Evolutionary conservation across 2,329 filamentous ascomycete genomes (phyloP).

Genomic region (Fusarium sp.): DNA sequence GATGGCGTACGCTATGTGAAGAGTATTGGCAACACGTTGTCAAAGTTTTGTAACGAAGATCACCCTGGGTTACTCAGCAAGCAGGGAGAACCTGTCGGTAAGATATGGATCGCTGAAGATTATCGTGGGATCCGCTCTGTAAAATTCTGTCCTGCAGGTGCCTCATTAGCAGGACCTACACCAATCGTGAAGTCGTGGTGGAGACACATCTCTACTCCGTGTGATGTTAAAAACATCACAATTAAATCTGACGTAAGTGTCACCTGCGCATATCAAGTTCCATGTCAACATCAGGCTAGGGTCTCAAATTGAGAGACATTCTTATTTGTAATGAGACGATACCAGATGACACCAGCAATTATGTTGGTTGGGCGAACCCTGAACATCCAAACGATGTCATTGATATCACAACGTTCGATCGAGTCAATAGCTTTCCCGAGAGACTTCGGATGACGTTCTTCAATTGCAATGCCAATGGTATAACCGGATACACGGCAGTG

Average conservation of each 20-base stretch:
- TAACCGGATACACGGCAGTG: constrained; percentile 15
- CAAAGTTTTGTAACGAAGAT: neutral
- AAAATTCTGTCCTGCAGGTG: neutral
- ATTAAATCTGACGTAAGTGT: constrained; percentile 3
- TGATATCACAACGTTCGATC: constrained; percentile 13
- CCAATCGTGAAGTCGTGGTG: constrained; percentile 21
- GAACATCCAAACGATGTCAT: constrained; percentile 5
- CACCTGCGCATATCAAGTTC: fast-evolving
- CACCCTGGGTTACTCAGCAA: neutral
- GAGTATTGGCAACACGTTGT: neutral
- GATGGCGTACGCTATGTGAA: constrained; percentile 21
- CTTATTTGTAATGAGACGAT: neutral
- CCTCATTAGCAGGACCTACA: neutral
- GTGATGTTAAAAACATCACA: neutral
- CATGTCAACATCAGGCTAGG: neutral
- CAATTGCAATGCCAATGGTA: constrained; percentile 3
- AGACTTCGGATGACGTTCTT: constrained; percentile 12
- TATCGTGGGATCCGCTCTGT: constrained; percentile 19
- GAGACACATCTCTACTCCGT: constrained; percentile 1
- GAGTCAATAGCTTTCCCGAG: neutral
- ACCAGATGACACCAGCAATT: neutral
- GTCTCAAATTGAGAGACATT: constrained; percentile 16
- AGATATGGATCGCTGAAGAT: constrained; percentile 28
- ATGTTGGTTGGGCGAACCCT: constrained; percentile 16
- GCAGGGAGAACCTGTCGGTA: neutral